Percentiles rank a stretch among this genome's conserved stretches.
Conservation (phyloP, 2,329 filamentous ascomycete genomes). For the Fusarium torulosum region DNA sequence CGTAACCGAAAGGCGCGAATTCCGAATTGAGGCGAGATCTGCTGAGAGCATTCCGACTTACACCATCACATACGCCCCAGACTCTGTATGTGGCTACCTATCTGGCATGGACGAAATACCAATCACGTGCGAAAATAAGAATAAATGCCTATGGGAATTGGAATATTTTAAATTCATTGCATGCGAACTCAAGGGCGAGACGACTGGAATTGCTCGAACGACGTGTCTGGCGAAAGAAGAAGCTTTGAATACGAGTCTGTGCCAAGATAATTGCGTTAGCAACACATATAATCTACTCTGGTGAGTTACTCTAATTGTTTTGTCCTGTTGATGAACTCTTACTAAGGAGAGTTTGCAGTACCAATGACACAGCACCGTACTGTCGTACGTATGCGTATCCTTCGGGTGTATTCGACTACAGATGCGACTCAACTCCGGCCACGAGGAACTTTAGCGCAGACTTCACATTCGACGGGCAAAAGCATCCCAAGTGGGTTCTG, state of each 20-base stretch:
- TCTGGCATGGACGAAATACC: not conserved
- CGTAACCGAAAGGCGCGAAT: not conserved
- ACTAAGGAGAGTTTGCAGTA: not conserved
- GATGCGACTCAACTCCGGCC: not conserved
- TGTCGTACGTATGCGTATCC: constrained; percentile 7
- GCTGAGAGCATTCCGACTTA: not conserved
- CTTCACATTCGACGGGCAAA: constrained; percentile 2
- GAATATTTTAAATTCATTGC: constrained; percentile 1
- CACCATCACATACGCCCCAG: not conserved
- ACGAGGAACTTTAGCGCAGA: not conserved
- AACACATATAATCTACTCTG: constrained; percentile 2
- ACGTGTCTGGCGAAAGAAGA: not conserved
- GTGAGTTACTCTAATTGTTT: not conserved
- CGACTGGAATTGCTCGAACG: not conserved
- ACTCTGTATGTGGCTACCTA: constrained; percentile 2
- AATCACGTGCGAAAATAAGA: constrained; percentile 1
- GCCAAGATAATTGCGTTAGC: constrained; percentile 2
- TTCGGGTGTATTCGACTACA: not conserved
- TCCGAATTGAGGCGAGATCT: not conserved
- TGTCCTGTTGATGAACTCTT: too few species aligned
- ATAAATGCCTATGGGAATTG: not conserved
- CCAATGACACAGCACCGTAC: not conserved
- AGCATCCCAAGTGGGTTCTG: not conserved
- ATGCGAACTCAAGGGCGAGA: not conserved
- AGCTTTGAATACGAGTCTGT: not conserved